Conservation (phyloP, 805 yeast species). For the Suhomyces kilbournensis region DNA sequence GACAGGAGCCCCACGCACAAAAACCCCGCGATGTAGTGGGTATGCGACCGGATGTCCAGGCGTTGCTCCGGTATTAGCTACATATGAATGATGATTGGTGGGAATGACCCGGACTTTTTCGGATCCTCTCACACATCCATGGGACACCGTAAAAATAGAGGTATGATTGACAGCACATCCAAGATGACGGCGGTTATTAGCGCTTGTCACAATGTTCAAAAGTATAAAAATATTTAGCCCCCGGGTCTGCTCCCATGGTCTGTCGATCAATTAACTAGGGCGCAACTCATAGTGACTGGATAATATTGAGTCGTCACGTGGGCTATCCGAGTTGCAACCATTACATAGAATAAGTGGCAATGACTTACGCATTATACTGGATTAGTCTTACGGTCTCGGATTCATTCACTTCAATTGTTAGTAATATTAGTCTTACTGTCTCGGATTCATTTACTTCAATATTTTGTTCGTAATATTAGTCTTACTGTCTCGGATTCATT, state of each 20-base stretch:
- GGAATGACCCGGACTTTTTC: slow-evolving; percentile 1
- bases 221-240: neutral
- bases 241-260: neutral
- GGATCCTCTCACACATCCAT: neutral
- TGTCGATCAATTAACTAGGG: neutral
- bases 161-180: neutral
- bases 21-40: slow-evolving; percentile 1
- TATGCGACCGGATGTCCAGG: neutral
- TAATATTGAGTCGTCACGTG: neutral
- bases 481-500: too few relatives aligned
- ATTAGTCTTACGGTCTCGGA: too few relatives aligned
- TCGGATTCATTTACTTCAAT: too few relatives aligned
- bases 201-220: too few relatives aligned
- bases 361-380: too few relatives aligned
- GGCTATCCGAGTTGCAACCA: neutral
- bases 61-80: slow-evolving; percentile 3
- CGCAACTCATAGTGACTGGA: neutral
- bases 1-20: neutral
- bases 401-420: too few relatives aligned
- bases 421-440: too few relatives aligned
- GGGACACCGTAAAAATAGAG: neutral
- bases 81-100: slow-evolving; percentile 1
- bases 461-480: too few relatives aligned
- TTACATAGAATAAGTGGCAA: too few relatives aligned
- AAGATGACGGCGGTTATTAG: neutral